phyloP scores from a whole-genome alignment of 768 basidiomycete genomes.

The Ramaria rubella region DNA sequence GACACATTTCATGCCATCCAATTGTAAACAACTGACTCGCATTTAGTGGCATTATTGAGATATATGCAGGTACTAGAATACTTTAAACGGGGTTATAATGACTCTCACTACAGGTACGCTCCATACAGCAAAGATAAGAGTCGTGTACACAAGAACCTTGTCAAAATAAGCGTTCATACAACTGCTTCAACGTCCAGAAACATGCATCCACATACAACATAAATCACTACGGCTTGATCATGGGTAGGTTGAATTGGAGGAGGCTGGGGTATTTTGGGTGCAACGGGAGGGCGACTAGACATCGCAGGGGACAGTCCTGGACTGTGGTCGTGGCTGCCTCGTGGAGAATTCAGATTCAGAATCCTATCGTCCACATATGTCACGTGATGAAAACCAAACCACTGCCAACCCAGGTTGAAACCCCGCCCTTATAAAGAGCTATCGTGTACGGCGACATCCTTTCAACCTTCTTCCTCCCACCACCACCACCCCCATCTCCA shows the following conservation, averaged over 20 bases:
- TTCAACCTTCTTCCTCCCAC: conserved; percentile 13
- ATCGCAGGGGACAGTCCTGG: no score
- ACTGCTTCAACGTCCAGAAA: neutral
- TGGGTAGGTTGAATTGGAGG: conserved; percentile 42
- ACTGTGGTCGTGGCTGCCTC: neutral
- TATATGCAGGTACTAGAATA: conserved; percentile 5
- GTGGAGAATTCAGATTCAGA: no score
- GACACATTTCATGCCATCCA: conserved; percentile 85
- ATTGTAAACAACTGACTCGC: conserved; percentile 58
- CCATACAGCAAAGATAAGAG: conserved; percentile 85
- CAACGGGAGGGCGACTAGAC: conserved; percentile 19
- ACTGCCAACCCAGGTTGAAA: neutral
- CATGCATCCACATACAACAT: conserved; percentile 49
- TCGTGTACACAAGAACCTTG: conserved; percentile 81
- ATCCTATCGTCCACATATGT: neutral
- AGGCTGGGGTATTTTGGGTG: conserved; percentile 22
- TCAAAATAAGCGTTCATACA: conserved; percentile 5
- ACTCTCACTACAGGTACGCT: conserved; percentile 75
- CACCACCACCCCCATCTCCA: conserved; percentile 22
- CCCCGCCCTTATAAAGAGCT: neutral
- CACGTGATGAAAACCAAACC: conserved; percentile 11
- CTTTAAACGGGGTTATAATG: conserved; percentile 75
- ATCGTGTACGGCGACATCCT: neutral
- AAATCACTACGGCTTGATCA: conserved; percentile 74
- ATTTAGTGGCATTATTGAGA: neutral